Percentiles rank a stretch among this genome's conserved stretches.
phyloP scores from a whole-genome alignment of 441 rosid genomes.

The Melastoma candidum region DNA sequence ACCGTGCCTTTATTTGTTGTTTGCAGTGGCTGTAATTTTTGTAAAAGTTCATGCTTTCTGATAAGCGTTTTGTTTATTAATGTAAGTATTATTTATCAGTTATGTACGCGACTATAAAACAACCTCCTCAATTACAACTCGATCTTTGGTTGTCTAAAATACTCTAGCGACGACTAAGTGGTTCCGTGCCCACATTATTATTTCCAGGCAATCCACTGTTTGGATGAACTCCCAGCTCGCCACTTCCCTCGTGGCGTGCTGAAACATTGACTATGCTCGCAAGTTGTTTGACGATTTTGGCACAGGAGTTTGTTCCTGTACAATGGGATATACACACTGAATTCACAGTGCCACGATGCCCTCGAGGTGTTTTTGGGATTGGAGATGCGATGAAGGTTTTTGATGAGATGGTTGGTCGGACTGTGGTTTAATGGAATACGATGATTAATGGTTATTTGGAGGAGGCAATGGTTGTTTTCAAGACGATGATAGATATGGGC shows the following conservation, averaged over 20 bases:
- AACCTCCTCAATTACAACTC: too few relatives aligned
- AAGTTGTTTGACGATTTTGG: constrained; percentile 52
- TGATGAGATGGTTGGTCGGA: constrained; percentile 35
- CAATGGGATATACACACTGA: constrained; percentile 38
- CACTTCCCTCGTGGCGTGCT: constrained; percentile 16
- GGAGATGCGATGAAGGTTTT: constrained; percentile 48
- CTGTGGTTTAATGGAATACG: constrained; percentile 69
- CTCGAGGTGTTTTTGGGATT: constrained; percentile 30
- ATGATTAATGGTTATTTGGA: constrained; percentile 46
- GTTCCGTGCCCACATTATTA: constrained; percentile 43
- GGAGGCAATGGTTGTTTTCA: constrained; percentile 37
- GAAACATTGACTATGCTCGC: constrained; percentile 27
- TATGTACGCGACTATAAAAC: too few relatives aligned
- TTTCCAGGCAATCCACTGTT: constrained; percentile 26
- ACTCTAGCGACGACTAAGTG: constrained; percentile 31
- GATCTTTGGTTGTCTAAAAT: constrained; percentile 19
- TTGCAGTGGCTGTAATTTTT: too few relatives aligned
- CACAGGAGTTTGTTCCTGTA: constrained; percentile 30
- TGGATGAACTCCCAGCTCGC: constrained; percentile 24
- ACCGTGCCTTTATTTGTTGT: too few relatives aligned
- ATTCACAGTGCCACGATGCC: constrained; percentile 26
- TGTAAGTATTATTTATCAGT: too few relatives aligned
- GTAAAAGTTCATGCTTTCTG: too few relatives aligned
- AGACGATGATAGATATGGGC: constrained; percentile 38
- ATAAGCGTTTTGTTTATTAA: too few relatives aligned